Evolutionary conservation across 2,329 filamentous ascomycete species (phyloP), one percentile per base, ranked within the genome.

Genomic region (Geosmithia putterillii): DNA sequence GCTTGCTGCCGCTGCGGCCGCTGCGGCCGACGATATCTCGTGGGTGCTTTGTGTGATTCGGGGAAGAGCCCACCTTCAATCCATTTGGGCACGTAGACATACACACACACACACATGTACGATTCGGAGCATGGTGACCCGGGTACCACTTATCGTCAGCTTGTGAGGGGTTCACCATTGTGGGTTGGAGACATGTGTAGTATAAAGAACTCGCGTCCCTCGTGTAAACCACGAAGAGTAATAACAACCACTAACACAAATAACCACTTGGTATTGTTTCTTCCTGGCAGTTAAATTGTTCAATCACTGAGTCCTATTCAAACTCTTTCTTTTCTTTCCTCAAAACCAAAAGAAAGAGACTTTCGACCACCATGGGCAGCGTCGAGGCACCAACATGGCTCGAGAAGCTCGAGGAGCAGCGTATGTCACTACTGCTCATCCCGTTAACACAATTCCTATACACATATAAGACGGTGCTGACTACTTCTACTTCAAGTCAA

Each of bases 381-480:
- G 45, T 54, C 10, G 36, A 18, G 17, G 17, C 36, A 21, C 36
- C 17, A 38, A 63, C 62, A 38, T 67, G 64, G 63, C 61, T 68
- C 20, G 60, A 66, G 45, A 65, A 64, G 57, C 60, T 67, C 34
- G 60, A 65, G 45, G 56, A 64, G 51, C 58, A 65, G 47, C 48
- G 63, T 65, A 48, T 50, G 59, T 52, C 36, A 38, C 17, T 9
- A 34, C 36, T 18, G 4, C 17, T 38, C 36, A 18, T n/a, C n/a
- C n/a, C n/a, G n/a, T n/a, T n/a, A n/a, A n/a, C n/a, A n/a, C n/a
- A n/a, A n/a, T n/a, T n/a, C n/a, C n/a, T n/a, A n/a, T n/a, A n/a
- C n/a, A n/a, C n/a, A n/a, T n/a, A n/a, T n/a, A n/a, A n/a, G n/a
- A 8, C 10, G 12, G 8, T 10, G 15, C 28, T 32, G 28, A 32